phyloP scores from a whole-genome alignment of 495 filamentous ascomycete genomes.

The Melanomma pulvis-pyrius region DNA sequence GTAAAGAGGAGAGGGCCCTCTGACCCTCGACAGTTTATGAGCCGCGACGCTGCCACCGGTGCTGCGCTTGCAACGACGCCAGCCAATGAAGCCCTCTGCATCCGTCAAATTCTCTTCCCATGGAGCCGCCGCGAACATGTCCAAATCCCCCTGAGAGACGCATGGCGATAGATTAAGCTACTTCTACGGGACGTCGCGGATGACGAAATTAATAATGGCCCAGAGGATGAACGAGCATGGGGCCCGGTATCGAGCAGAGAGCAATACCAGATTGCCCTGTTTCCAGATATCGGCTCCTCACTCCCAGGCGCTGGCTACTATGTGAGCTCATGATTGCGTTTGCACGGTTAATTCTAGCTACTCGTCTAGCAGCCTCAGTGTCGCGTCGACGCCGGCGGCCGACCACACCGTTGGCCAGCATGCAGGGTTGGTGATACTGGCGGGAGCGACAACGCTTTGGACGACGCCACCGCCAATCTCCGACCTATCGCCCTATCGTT shows the following conservation, averaged over 20 bases:
- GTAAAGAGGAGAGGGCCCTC: background rate
- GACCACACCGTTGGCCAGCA: background rate
- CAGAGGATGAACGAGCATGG: background rate
- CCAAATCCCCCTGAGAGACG: background rate
- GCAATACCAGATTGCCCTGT: background rate
- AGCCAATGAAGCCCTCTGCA: background rate
- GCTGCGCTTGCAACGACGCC: background rate
- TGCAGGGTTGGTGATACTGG: background rate
- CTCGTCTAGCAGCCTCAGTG: background rate
- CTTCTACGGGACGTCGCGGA: background rate
- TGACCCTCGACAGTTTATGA: background rate
- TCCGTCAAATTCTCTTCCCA: background rate
- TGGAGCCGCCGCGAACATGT: background rate
- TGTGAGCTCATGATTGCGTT: background rate
- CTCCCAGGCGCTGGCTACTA: background rate
- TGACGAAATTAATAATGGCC: background rate
- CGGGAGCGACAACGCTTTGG: conserved; percentile 5
- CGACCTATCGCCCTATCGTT: conserved; percentile 13
- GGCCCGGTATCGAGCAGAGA: background rate
- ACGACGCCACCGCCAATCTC: conserved; percentile 23
- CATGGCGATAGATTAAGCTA: conserved; percentile 14
- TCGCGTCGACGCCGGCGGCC: background rate
- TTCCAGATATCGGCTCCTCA: background rate
- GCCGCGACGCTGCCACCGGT: background rate
- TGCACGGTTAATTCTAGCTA: background rate